Evolutionary conservation across 106 monocot genomes (phyloP), one percentile per base, ranked within the genome.

Genomic region (Posidonia australis): DNA sequence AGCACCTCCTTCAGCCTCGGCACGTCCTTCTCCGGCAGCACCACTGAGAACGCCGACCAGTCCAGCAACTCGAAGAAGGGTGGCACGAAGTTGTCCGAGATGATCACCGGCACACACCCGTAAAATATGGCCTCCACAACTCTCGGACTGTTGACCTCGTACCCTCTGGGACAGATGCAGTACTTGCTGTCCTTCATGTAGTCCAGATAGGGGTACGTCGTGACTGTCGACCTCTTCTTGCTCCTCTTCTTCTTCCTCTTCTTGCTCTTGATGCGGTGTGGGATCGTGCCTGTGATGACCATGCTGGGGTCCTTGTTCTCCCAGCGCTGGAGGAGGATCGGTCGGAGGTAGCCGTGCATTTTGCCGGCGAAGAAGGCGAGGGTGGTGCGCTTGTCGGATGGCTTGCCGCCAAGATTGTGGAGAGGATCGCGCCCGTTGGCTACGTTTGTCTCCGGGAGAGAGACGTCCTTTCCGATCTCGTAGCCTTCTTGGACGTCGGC

Each of bases 351-450:
- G 18, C 66, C 89, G 54, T 89, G 85, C 76, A 78, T 77, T 54
- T 76, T 75, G 3, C 89, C 89, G 5, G 89, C 74, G 58, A 73
- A 90, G 73, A 85, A 90, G 25, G 89, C 89, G n/a, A 90, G 80
- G 3, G 62, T 71, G 5, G 72, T 55, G 11, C 89, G 62, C 18
- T 55, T 41, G 7, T 65, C 42, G 1, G 77, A 67, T 2, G 79
- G 82, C 56, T 58, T 71, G 58, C 86, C 86, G 0, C 82, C 82
- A 5, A 79, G 48, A 29, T 86, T 59, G 36, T 27, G 47, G 21
- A 74, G 71, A 22, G 79, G 77, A 29, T 79, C 60, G 22, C 53
- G 44, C 3, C 59, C 64, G 2, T 62, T 48, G 10, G 69, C 64
- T 24, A 82, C 24, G 21, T 76, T 61, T 13, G 74, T 77, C 54